Evolutionary conservation across 768 basidiomycete genomes (phyloP).

Genomic region (Leccinum broughii): DNA sequence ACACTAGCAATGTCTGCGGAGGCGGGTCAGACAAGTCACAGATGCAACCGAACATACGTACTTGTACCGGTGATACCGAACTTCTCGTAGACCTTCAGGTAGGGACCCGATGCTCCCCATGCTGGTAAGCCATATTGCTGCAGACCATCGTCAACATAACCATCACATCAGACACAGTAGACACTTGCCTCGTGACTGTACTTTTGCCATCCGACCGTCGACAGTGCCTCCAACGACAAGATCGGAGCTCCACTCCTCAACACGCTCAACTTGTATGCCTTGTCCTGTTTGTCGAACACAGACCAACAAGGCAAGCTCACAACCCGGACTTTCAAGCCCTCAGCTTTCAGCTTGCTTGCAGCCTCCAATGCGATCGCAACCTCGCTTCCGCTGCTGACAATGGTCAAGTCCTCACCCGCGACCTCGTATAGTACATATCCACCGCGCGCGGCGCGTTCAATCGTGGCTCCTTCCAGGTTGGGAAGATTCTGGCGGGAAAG

Average conservation of each 20-base stretch:
- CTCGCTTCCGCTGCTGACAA: conserved; percentile 89
- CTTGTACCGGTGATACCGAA: conserved; percentile 80
- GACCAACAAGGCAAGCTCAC: conserved; percentile 91
- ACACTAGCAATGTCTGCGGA: conserved; percentile 69
- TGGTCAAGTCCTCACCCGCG: conserved; percentile 74
- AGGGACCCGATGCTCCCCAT: conserved; percentile 92
- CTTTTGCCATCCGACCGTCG: conserved; percentile 83
- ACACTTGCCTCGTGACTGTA: conserved; percentile 77
- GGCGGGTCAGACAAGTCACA: conserved; percentile 11
- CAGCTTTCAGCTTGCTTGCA: conserved; percentile 69
- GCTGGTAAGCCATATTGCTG: conserved; percentile 69
- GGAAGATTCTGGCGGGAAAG: conserved; percentile 91
- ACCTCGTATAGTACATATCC: conserved; percentile 90
- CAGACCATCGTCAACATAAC: conserved; percentile 2
- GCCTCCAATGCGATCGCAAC: conserved; percentile 87
- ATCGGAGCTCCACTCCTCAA: conserved; percentile 88
- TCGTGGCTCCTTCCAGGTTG: conserved; percentile 83
- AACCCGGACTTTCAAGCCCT: conserved; percentile 79
- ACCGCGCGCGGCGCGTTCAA: conserved; percentile 80
- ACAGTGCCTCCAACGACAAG: conserved; percentile 83
- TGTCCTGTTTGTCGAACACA: conserved; percentile 79
- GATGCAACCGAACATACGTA: conserved; percentile 36
- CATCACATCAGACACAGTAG: not conserved
- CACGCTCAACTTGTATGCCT: conserved; percentile 80
- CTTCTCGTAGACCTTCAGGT: conserved; percentile 88